A percentile compares a stretch with the other conserved stretches of the same genome.
Conservation (phyloP, 805 yeast genomes). For the Ogataea thermomethanolica region DNA sequence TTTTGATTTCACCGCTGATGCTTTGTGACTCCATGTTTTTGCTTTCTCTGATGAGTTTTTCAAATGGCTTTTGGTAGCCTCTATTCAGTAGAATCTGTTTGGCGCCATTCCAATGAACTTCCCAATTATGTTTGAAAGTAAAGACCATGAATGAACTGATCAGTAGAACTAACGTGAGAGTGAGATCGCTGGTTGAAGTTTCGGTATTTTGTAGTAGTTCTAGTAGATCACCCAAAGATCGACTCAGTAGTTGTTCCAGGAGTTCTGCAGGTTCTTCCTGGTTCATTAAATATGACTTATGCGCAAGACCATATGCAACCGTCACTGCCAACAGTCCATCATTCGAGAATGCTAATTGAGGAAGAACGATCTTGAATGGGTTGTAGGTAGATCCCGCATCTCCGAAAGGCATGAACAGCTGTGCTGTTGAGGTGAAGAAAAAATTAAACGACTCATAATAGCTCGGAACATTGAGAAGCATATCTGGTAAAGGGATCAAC, state of each 20-base stretch:
- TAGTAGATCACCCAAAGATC: constrained; percentile 57
- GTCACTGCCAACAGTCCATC: constrained; percentile 56
- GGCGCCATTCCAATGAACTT: constrained; percentile 66
- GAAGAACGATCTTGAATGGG: constrained; percentile 64
- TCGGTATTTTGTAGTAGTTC: constrained; percentile 45
- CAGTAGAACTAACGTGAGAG: constrained; percentile 58
- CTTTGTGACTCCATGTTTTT: constrained; percentile 10
- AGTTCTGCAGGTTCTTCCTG: constrained; percentile 38
- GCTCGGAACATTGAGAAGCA: constrained; percentile 54
- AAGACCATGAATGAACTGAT: constrained; percentile 54
- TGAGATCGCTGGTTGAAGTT: constrained; percentile 60
- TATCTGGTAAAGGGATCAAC: constrained; percentile 54
- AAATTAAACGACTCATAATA: constrained; percentile 61
- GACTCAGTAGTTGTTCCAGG: constrained; percentile 49
- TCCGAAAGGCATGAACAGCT: constrained; percentile 64
- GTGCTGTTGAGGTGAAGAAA: constrained; percentile 58
- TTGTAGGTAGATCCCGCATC: constrained; percentile 55
- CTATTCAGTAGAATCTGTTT: constrained; percentile 57
- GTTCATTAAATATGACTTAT: constrained; percentile 28
- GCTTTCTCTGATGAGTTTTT: constrained; percentile 23
- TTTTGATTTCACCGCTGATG: constrained; percentile 27
- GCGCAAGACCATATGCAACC: constrained; percentile 48
- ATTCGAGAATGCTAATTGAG: constrained; percentile 61
- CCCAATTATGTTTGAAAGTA: constrained; percentile 50
- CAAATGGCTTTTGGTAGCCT: constrained; percentile 38